Conservation (phyloP, 2,329 filamentous ascomycete genomes). For the Biscogniauxia mediterranea region DNA sequence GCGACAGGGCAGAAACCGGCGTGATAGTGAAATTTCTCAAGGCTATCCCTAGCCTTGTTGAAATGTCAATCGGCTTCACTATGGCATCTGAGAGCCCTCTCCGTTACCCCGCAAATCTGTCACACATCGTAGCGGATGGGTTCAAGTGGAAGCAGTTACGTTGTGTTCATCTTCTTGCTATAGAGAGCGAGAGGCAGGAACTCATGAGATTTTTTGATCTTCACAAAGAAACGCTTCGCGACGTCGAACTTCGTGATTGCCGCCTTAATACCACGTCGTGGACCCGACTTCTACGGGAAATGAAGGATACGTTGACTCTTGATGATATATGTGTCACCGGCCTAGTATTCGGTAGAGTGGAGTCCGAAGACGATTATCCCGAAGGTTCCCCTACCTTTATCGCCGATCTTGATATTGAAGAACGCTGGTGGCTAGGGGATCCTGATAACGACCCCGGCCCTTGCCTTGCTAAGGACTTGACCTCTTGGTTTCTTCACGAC, state of each 20-base stretch:
- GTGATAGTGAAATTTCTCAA: conserved; percentile 1
- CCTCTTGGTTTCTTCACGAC: not conserved
- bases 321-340: not conserved
- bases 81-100: not conserved
- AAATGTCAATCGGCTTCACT: not conserved
- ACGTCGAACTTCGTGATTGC: not conserved
- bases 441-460: not conserved
- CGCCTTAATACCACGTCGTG: conserved; percentile 1
- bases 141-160: conserved; percentile 6
- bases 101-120: not conserved
- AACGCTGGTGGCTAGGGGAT: conserved; percentile 1
- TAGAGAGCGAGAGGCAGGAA: conserved; percentile 7
- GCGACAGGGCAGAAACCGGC: not conserved
- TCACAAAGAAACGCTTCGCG: not conserved
- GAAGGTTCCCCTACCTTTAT: not conserved
- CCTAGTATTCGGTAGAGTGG: not conserved
- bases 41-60: conserved; percentile 1
- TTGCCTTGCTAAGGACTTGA: not conserved
- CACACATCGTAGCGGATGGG: not conserved
- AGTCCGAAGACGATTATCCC: not conserved
- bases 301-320: conserved; percentile 1
- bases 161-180: not conserved
- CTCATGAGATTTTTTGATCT: conserved; percentile 5
- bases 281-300: conserved; percentile 1
- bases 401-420: not conserved